These are phyloP conservation scores for Pterocarpus macrocarpus DNA, from an alignment of 306 rosid species.

Conservation along the genomic window DNA sequence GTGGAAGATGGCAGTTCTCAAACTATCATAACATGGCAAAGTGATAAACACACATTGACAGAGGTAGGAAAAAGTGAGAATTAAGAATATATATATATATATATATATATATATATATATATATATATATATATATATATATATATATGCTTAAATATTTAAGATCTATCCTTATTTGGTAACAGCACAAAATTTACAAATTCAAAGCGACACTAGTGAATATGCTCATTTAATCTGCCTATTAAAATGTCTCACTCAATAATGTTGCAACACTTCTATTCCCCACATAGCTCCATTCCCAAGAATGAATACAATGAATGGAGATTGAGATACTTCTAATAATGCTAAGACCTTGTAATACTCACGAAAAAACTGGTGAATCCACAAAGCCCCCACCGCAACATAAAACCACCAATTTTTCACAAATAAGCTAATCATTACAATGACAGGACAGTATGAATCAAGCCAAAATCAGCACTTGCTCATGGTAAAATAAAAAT, in stretches of 20 bases:
- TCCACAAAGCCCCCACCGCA: background rate
- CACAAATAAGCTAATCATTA: background rate
- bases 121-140: background rate
- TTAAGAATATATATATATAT: background rate
- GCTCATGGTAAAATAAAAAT: background rate
- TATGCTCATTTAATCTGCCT: slow-evolving; percentile 18
- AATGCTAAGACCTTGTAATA: background rate
- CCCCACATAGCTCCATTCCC: background rate
- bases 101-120: background rate
- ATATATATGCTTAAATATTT: background rate
- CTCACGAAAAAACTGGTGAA: background rate
- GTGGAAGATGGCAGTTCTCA: slow-evolving; percentile 1
- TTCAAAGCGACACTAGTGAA: background rate
- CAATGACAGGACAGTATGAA: background rate
- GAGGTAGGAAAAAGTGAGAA: slow-evolving; percentile 9
- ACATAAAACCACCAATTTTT: background rate
- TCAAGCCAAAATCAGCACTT: background rate
- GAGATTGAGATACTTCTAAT: background rate
- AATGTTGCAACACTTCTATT: background rate
- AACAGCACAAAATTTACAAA: background rate
- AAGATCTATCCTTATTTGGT: background rate
- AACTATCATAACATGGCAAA: background rate
- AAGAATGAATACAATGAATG: background rate
- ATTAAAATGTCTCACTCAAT: background rate
- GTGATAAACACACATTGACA: background rate